Conservation (phyloP, 83 land plant species). For the Diphasiastrum complanatum region DNA sequence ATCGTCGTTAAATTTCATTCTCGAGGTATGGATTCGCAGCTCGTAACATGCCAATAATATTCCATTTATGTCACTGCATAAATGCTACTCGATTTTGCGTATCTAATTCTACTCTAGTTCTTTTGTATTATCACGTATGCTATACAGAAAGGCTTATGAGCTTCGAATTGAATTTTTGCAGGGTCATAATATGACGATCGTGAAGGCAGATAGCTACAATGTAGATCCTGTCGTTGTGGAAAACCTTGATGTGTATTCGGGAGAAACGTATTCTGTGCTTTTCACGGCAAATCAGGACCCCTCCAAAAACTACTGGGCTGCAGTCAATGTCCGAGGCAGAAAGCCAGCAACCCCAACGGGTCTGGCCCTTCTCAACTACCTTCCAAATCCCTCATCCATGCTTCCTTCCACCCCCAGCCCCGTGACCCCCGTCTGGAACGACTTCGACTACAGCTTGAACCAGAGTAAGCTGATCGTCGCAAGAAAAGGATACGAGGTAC, state of each 20-base stretch:
- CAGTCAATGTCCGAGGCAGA: constrained; percentile 58
- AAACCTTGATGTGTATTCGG: constrained; percentile 71
- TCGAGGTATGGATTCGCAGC: too few species aligned
- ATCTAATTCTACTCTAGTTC: neutral
- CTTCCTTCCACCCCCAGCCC: constrained; percentile 48
- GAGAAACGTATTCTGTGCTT: constrained; percentile 82
- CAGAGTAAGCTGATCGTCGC: constrained; percentile 20
- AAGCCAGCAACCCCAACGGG: constrained; percentile 47
- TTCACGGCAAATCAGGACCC: constrained; percentile 52
- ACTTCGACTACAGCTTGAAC: constrained; percentile 44
- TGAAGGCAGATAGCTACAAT: constrained; percentile 83
- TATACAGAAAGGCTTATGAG: too few species aligned
- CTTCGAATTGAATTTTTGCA: constrained; percentile 15
- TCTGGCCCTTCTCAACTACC: constrained; percentile 50
- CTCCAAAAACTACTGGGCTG: constrained; percentile 56
- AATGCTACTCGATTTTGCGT: too few species aligned
- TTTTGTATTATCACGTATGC: too few species aligned
- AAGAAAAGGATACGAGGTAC: constrained; percentile 1
- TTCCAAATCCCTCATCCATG: constrained; percentile 26
- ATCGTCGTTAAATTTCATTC: constrained; percentile 59
- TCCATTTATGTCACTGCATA: too few species aligned
- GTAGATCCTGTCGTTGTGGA: constrained; percentile 50
- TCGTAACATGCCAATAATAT: too few species aligned
- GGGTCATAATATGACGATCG: constrained; percentile 76
- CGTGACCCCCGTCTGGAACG: constrained; percentile 53